Base-by-base conservation (phyloP, 371 early-diverging fungal species). In the Actinomortierella ambigua region DNA sequence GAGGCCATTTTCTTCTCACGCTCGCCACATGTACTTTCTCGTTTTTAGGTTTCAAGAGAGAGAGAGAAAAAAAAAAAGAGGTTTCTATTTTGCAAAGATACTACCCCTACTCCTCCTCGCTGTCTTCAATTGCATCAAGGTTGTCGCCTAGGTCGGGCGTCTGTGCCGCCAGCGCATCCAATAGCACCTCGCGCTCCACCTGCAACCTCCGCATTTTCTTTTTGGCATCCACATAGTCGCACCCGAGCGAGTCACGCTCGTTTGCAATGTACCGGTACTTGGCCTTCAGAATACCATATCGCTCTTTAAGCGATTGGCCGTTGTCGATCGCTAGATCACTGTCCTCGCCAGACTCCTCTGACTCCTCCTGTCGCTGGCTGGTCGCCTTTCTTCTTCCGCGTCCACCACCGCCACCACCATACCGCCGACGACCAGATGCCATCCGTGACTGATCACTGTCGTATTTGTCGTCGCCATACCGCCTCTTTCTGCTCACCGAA, bases 221-320 rank as follows among this genome's bases (percentile, higher is more conserved):
- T 55, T 80, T 81, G 18, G 75, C 49, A 15, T 77, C 68, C 20
- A 68, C 75, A 29, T 78, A 85, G 59, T 86, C 86, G 8, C 81
- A 75, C 27, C 76, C 79, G 11, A 86, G 78, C 64, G 82, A 79
- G 39, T 84, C 85, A 44, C 85, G 82, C 57, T 86, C 85, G 57
- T 83, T 81, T 51, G 79, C 56, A 40, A 85, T 80, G 50, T 86
- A 86, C 11, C 62, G 71, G 41, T 82, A 76, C 54, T 85, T 83
- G 24, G 82, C 85, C 67, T 85, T 86, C 22, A 84, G 78, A 3
- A 86, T 56, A 48, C 75, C 78, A 48, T 86, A 86, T 46, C 80
- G 80, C 27, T 73, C 61, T 11, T 59, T 47, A 1, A 77, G 69
- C 1, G 70, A 66, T 23, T 62, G 67, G 5, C 75, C 75, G 43